Base-by-base conservation (phyloP, 192 early-diverging fungal species). In the Podochytrium sp. region DNA sequence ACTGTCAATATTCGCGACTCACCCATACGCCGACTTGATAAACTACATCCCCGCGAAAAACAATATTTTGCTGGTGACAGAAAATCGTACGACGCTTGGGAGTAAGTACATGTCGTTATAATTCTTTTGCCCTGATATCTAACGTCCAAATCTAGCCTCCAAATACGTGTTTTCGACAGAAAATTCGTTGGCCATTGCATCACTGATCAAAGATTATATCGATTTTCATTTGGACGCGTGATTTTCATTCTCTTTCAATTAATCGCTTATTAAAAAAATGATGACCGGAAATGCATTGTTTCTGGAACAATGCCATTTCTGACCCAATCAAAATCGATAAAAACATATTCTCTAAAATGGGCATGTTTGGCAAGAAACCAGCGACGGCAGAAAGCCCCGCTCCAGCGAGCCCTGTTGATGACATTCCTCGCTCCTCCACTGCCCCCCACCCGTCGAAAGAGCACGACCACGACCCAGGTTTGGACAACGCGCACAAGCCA, bases 151-250 rank as follows among this genome's bases (percentile, higher is more conserved):
- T n/a, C 14, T 41, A 82, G 83, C 78, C 51, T 56, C 71, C 47
- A 84, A 84, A 51, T 84, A 84, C 65, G 80, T 84, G 4, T 82
- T 84, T 58, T 74, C 71, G 1, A 84, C 83, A 29, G 60, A 70
- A 30, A 65, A 82, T 60, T 79, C 80, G 43, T 33, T 55, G 18
- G 70, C 79, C 23, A 74, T 84, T 40, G 83, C 79, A 18, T 65
- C 51, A 0, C 62, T 84, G n/a, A 84, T 84, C 39, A 65, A 69
- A 23, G 83, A 84, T 38, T 84, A 84, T 71, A 76, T 80, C 39
- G 76, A 81, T 43, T 60, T 76, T 42, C 64, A 65, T 43, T 41
- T 75, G 23, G 57, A 60, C 43, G 14, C 39, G 16, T 71, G 56
- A 71, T 14, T 4, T 0, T 69, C 47, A n/a, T n/a, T n/a, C n/a